Conservation (phyloP, 2,329 filamentous ascomycete species). For the Aspergillus phoenicis region DNA sequence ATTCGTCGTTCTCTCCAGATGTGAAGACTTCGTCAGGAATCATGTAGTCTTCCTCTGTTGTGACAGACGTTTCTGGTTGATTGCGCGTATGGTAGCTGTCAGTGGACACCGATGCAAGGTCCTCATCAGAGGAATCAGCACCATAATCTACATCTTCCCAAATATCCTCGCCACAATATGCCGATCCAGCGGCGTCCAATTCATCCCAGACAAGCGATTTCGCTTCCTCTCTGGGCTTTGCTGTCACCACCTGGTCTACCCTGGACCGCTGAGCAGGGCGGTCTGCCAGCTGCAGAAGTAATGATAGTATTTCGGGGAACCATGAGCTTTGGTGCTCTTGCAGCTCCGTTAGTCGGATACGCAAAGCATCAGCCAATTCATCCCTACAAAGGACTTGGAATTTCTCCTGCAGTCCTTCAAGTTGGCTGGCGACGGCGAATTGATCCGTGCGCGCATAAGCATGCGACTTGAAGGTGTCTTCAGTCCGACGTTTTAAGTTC, state of each 20-base stretch:
- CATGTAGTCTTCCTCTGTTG: conserved; percentile 36
- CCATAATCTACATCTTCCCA: conserved; percentile 46
- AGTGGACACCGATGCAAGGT: conserved; percentile 37
- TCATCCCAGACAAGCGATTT: conserved; percentile 73
- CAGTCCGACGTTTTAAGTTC: conserved; percentile 33
- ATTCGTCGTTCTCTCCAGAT: conserved; percentile 32
- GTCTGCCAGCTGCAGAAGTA: conserved; percentile 81
- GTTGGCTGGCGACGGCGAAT: conserved; percentile 67
- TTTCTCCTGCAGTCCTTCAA: conserved; percentile 80
- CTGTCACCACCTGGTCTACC: conserved; percentile 62
- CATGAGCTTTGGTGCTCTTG: conserved; percentile 60
- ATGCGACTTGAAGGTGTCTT: conserved; percentile 39
- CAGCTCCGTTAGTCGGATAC: conserved; percentile 62
- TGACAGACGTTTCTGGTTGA: conserved; percentile 30
- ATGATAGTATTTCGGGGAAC: conserved; percentile 75
- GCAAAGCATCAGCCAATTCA: conserved; percentile 71
- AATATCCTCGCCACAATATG: conserved; percentile 54
- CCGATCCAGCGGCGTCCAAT: conserved; percentile 74
- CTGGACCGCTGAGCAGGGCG: conserved; percentile 71
- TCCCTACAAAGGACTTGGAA: conserved; percentile 81
- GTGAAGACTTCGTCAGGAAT: conserved; percentile 39
- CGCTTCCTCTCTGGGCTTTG: conserved; percentile 52
- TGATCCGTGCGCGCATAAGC: conserved; percentile 70
- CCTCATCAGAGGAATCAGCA: conserved; percentile 44
- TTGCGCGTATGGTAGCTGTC: conserved; percentile 32